Conservation (phyloP, 2,329 filamentous ascomycete species). For the Fusarium sp. region DNA sequence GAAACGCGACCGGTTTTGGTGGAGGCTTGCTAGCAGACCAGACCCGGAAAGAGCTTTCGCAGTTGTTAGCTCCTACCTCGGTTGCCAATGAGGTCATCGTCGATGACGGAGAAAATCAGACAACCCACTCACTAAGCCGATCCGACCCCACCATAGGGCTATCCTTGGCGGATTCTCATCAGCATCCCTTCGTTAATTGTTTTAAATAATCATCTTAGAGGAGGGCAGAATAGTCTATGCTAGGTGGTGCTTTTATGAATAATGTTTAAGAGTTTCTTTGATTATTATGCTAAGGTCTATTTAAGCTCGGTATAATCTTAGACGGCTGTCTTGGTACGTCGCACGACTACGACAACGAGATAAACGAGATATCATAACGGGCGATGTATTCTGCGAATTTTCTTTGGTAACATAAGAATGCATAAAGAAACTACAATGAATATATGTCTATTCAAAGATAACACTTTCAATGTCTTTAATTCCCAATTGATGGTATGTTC, state of each 20-base stretch:
- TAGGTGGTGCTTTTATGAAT: too few relatives aligned
- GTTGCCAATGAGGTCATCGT: slow-evolving; percentile 26
- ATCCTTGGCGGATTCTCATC: background rate
- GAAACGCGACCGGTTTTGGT: background rate
- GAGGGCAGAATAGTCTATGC: too few relatives aligned
- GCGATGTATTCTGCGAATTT: background rate
- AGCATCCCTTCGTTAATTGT: background rate
- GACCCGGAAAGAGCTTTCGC: slow-evolving; percentile 12
- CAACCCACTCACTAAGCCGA: slow-evolving; percentile 7
- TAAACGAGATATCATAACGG: background rate
- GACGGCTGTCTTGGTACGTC: background rate
- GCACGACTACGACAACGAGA: background rate
- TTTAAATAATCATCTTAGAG: background rate
- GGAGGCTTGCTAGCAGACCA: slow-evolving; percentile 7
- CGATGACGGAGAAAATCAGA: slow-evolving; percentile 18
- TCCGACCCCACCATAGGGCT: slow-evolving; percentile 1
- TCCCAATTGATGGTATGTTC: background rate
- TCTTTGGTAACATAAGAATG: fast-evolving
- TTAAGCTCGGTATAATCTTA: too few relatives aligned
- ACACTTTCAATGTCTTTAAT: background rate
- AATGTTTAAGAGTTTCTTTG: too few relatives aligned
- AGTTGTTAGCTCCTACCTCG: slow-evolving; percentile 10
- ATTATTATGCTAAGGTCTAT: too few relatives aligned
- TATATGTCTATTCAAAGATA: too few relatives aligned
- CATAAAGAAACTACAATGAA: background rate